phyloP scores from a whole-genome alignment of 2,329 filamentous ascomycete species.

The Penicillium sp. region DNA sequence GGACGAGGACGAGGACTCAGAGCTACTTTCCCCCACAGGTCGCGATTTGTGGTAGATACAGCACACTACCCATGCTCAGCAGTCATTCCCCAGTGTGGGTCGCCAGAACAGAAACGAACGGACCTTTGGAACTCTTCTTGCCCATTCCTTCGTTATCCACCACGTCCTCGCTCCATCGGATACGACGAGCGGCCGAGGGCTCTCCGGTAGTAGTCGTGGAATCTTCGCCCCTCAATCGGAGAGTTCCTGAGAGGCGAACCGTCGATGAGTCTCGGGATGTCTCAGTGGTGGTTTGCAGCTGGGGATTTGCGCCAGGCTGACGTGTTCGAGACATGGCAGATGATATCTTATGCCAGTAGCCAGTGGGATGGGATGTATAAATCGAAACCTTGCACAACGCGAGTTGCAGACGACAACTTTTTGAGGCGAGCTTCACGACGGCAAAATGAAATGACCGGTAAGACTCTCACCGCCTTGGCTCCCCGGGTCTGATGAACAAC shows the following conservation, averaged over 20 bases:
- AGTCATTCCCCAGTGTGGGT: not conserved
- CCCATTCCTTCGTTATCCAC: constrained; percentile 94
- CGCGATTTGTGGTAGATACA: constrained; percentile 94
- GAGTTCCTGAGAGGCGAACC: constrained; percentile 28
- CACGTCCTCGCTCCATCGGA: constrained; percentile 90
- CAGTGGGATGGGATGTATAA: too few relatives aligned
- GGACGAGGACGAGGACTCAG: constrained; percentile 49
- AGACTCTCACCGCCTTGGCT: too few relatives aligned
- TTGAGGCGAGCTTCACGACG: too few relatives aligned
- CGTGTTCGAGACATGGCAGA: constrained; percentile 40
- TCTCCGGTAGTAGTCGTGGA: constrained; percentile 10
- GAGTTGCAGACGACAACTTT: too few relatives aligned
- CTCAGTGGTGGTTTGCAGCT: constrained; percentile 29
- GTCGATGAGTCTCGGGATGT: constrained; percentile 19
- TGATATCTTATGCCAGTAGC: too few relatives aligned
- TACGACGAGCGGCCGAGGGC: constrained; percentile 54
- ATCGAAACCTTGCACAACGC: too few relatives aligned
- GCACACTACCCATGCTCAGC: constrained; percentile 65
- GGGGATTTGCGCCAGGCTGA: constrained; percentile 32
- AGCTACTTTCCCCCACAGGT: constrained; percentile 75
- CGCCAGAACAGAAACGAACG: not conserved
- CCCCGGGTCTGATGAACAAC: too few relatives aligned
- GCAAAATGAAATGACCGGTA: not conserved
- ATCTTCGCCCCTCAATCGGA: constrained; percentile 32
- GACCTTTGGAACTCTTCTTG: constrained; percentile 91